Conservation (phyloP, 140 eudicot species). For the Bidens hawaiensis region DNA sequence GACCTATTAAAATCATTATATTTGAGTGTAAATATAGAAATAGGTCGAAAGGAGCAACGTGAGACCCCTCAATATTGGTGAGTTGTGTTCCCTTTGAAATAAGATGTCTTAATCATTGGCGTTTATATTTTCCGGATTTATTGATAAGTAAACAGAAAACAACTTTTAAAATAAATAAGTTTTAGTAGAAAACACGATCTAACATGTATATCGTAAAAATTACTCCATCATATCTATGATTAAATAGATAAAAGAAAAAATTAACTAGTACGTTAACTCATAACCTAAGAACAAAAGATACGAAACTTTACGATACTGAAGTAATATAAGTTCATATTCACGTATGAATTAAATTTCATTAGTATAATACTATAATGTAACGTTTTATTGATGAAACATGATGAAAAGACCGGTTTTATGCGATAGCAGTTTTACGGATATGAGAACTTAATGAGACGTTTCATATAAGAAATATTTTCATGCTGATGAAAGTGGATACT, state of each 20-base stretch:
- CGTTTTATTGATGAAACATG: background rate
- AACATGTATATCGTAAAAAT: background rate
- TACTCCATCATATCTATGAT: background rate
- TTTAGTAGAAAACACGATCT: background rate
- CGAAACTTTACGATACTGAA: background rate
- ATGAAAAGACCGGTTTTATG: too few relatives aligned
- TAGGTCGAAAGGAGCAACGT: constrained; percentile 18
- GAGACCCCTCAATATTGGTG: constrained; percentile 24
- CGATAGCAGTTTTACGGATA: background rate
- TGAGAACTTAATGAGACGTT: too few relatives aligned
- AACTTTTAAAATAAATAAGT: background rate
- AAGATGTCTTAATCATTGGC: constrained; percentile 26
- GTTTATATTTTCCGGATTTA: background rate
- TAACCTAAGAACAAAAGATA: background rate
- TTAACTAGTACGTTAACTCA: too few relatives aligned
- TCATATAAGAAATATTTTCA: too few relatives aligned
- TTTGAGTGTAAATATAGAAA: constrained; percentile 18
- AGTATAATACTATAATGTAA: background rate
- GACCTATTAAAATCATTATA: too few relatives aligned
- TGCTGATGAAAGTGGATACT: too few relatives aligned
- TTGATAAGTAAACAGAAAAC: background rate
- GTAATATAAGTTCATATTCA: background rate
- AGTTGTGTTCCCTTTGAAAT: constrained; percentile 19
- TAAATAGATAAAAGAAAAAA: background rate
- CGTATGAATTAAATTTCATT: background rate